Evolutionary conservation across 805 yeast genomes (phyloP).

Genomic region (Candida ortonii): DNA sequence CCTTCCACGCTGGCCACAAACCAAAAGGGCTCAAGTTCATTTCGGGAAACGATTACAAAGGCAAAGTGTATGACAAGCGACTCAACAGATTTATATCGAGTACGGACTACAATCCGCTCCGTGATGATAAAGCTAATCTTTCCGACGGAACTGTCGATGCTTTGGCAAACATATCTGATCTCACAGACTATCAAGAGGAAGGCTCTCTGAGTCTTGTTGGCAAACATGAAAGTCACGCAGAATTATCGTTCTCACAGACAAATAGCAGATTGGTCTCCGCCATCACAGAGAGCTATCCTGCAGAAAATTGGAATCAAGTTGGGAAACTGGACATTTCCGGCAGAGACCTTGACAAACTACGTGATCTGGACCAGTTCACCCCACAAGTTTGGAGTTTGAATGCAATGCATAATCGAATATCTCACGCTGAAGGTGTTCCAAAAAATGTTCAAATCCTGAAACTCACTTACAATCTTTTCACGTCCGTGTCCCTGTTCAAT

Average conservation of each 20-base stretch:
- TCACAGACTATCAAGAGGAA: conserved; percentile 9
- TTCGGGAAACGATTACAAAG: conserved; percentile 31
- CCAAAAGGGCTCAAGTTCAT: conserved; percentile 31
- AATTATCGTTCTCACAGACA: conserved; percentile 48
- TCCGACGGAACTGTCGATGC: conserved; percentile 16
- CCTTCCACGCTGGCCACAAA: conserved; percentile 6
- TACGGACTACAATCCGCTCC: conserved; percentile 16
- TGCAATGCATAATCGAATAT: conserved; percentile 41
- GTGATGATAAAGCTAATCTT: neutral
- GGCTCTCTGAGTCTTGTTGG: neutral
- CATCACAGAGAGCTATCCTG: conserved; percentile 42
- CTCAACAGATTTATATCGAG: conserved; percentile 25
- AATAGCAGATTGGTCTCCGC: conserved; percentile 42
- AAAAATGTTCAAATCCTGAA: conserved; percentile 35
- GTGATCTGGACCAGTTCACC: conserved; percentile 41
- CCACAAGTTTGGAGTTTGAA: conserved; percentile 42
- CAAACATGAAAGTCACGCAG: conserved; percentile 21
- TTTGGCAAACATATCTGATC: conserved; percentile 23
- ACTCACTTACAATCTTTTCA: conserved; percentile 39
- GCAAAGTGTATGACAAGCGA: conserved; percentile 29
- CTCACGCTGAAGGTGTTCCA: conserved; percentile 47
- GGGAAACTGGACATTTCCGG: conserved; percentile 36
- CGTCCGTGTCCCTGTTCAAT: conserved; percentile 40
- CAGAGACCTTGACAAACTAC: conserved; percentile 38
- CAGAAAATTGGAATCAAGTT: conserved; percentile 43